These are phyloP conservation scores for Moesziomyces sp. DNA, from an alignment of 1,284 basidiomycete species.

Conservation along the genomic window DNA sequence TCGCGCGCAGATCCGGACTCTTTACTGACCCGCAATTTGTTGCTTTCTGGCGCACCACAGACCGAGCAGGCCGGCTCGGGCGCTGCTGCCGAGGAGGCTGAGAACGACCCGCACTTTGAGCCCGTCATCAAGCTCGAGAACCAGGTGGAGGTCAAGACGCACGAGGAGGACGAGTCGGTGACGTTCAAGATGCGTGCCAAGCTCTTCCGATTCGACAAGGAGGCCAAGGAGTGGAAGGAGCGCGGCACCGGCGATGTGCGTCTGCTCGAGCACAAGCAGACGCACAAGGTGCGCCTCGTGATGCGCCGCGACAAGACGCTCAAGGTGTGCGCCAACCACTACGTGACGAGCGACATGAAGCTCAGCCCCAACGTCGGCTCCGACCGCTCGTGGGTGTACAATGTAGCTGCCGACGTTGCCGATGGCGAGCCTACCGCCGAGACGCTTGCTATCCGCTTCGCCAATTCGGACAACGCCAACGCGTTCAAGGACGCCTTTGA, in stretches of 20 bases:
- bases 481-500: slow-evolving; percentile 66
- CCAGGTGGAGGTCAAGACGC: slow-evolving; percentile 92
- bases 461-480: slow-evolving; percentile 81
- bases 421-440: slow-evolving; percentile 82
- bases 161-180: slow-evolving; percentile 92
- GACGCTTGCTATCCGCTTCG: slow-evolving; percentile 97
- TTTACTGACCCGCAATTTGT: slow-evolving; percentile 4
- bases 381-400: slow-evolving; percentile 96
- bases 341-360: slow-evolving; percentile 88
- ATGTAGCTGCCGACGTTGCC: slow-evolving; percentile 93
- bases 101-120: slow-evolving; percentile 91
- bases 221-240: slow-evolving; percentile 93
- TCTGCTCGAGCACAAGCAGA: slow-evolving; percentile 77
- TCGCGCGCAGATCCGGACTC: not conserved
- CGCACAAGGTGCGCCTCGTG: slow-evolving; percentile 91
- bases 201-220: slow-evolving; percentile 92
- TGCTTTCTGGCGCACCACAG: slow-evolving; percentile 1
- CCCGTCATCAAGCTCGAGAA: slow-evolving; percentile 97
- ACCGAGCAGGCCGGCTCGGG: slow-evolving; percentile 36
- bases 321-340: slow-evolving; percentile 99
- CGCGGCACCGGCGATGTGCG: slow-evolving; percentile 71
- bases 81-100: slow-evolving; percentile 75
- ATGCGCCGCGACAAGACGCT: slow-evolving; percentile 99
- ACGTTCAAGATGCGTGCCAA: slow-evolving; percentile 99
- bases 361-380: slow-evolving; percentile 98